phyloP scores from a whole-genome alignment of 208 protist species.

The Phytomonas sp. region DNA sequence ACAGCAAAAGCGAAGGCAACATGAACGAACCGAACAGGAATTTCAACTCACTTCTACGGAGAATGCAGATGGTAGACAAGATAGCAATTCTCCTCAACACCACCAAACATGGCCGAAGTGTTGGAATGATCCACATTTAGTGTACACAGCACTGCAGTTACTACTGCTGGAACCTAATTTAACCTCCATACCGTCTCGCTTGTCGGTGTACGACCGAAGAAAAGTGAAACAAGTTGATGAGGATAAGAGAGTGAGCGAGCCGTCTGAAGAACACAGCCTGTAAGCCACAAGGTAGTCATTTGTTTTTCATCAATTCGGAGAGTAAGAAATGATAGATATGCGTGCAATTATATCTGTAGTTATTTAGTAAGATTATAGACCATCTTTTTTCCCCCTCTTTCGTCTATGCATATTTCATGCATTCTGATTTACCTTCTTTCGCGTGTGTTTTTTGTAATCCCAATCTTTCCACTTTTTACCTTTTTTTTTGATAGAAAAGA shows the following conservation, averaged over 20 bases:
- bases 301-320: neutral
- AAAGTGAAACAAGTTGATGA: neutral
- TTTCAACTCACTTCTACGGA: neutral
- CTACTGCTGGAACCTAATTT: neutral
- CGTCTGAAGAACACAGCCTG: neutral
- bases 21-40: neutral
- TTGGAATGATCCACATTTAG: neutral
- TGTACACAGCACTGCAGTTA: neutral
- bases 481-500: slow-evolving; percentile 9
- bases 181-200: neutral
- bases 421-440: neutral
- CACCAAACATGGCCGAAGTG: neutral
- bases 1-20: neutral
- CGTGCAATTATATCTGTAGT: neutral
- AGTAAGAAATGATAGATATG: neutral
- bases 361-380: neutral
- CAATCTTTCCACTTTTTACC: neutral
- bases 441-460: neutral
- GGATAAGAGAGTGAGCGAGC: neutral
- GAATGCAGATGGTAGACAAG: neutral
- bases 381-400: slow-evolving; percentile 4
- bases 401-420: neutral
- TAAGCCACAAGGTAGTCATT: neutral
- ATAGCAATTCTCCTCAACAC: neutral
- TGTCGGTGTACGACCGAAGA: neutral